Conservation (phyloP, 129 eudicot species). For the Kitagawia praeruptora region DNA sequence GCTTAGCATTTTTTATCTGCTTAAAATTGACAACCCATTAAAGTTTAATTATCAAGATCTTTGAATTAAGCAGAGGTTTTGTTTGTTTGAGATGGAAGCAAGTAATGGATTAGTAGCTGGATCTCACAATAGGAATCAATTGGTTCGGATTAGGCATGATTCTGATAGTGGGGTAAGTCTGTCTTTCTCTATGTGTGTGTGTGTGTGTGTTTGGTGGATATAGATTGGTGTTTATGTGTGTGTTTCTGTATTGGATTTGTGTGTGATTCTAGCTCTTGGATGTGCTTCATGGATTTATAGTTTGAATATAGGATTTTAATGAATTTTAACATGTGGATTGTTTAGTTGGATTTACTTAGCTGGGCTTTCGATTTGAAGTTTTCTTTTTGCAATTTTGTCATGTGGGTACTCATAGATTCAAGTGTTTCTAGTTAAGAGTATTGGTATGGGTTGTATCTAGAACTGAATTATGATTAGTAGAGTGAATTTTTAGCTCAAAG, state of each 20-base stretch:
- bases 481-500: neutral
- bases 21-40: neutral
- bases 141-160: conserved; percentile 72
- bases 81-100: conserved; percentile 49
- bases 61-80: neutral
- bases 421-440: neutral
- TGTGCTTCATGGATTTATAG: neutral
- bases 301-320: neutral
- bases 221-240: neutral
- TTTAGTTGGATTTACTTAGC: neutral
- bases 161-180: conserved; percentile 66
- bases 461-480: conserved; percentile 8
- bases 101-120: conserved; percentile 87
- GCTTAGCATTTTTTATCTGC: neutral
- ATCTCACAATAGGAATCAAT: conserved; percentile 68
- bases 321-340: neutral
- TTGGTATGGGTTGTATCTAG: neutral
- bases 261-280: neutral
- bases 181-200: neutral
- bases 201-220: neutral
- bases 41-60: conserved; percentile 12
- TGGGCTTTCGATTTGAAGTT: neutral
- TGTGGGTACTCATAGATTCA: neutral
- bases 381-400: neutral
- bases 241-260: neutral